phyloP scores from a whole-genome alignment of 2,329 filamentous ascomycete genomes.

The Diatrype stigma region DNA sequence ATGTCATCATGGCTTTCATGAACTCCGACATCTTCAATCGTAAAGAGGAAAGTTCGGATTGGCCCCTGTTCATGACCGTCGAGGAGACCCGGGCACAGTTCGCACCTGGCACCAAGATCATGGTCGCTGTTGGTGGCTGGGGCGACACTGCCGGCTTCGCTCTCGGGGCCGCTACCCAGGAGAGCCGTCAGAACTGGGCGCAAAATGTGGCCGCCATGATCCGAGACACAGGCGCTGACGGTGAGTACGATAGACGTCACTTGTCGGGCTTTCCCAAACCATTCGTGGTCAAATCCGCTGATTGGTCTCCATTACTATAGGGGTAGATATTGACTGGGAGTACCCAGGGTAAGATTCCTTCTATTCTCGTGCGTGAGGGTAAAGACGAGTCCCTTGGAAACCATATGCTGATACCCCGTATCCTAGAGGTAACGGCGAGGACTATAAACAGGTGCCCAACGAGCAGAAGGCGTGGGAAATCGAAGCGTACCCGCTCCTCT shows the following conservation, averaged over 20 bases:
- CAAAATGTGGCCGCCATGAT: not conserved
- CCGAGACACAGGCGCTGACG: not conserved
- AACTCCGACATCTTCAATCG: constrained; percentile 42
- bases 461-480: constrained; percentile 57
- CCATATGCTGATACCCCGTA: not conserved
- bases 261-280: not conserved
- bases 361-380: not conserved
- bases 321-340: constrained; percentile 60
- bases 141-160: constrained; percentile 64
- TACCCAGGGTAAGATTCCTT: constrained; percentile 35
- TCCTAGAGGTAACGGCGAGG: constrained; percentile 59
- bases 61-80: constrained; percentile 45
- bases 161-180: constrained; percentile 24
- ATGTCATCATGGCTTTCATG: constrained; percentile 51
- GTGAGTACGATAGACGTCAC: not conserved
- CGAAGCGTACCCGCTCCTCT: constrained; percentile 56
- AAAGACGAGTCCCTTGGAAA: too few species aligned
- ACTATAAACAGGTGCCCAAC: constrained; percentile 65
- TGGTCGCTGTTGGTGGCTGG: constrained; percentile 73
- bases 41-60: constrained; percentile 37
- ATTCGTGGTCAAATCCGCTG: not conserved
- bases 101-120: constrained; percentile 51
- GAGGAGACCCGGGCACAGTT: constrained; percentile 46
- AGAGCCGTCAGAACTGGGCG: not conserved
- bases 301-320: not conserved